Evolutionary conservation across 73 alveolate species (phyloP).

Genomic region (Blepharisma japonicum): DNA sequence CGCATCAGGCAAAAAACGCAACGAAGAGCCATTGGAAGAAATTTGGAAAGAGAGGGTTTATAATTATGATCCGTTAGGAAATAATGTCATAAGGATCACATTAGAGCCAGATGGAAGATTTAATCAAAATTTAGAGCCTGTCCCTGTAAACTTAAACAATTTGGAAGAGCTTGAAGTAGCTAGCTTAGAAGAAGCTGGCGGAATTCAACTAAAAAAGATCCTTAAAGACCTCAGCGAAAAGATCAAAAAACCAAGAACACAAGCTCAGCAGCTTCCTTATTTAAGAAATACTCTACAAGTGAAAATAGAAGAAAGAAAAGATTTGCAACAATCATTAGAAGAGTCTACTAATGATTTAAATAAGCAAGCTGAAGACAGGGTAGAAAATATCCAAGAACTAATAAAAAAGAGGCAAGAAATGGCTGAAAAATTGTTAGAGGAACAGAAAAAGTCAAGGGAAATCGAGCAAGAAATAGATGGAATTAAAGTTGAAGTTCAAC

Average conservation of each 20-base stretch:
- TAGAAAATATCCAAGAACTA: background rate
- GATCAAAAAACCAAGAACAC: background rate
- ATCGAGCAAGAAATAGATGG: background rate
- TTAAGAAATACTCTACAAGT: background rate
- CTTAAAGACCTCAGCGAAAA: background rate
- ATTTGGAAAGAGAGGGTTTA: background rate
- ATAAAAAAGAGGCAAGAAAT: background rate
- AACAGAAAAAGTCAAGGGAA: conserved; percentile 2
- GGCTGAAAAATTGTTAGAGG: background rate
- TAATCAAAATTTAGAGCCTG: background rate
- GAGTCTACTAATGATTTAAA: background rate
- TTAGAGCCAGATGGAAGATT: background rate
- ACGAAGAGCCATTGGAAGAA: background rate
- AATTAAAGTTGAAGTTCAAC: background rate
- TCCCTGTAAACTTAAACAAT: background rate
- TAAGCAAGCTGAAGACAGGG: background rate
- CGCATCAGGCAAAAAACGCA: background rate
- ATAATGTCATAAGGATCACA: conserved; percentile 4
- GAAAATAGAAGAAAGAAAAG: background rate
- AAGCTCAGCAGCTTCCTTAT: conserved; percentile 4
- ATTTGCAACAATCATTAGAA: background rate
- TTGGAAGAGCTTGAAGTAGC: background rate
- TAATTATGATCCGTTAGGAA: background rate
- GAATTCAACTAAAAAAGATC: conserved; percentile 11
- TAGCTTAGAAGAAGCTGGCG: conserved; percentile 6